A percentile compares a stretch with the other conserved stretches of the same genome.
These are phyloP conservation scores for Thyridium curvatum DNA, from an alignment of 2,329 filamentous ascomycete genomes.

Conservation along the genomic window DNA sequence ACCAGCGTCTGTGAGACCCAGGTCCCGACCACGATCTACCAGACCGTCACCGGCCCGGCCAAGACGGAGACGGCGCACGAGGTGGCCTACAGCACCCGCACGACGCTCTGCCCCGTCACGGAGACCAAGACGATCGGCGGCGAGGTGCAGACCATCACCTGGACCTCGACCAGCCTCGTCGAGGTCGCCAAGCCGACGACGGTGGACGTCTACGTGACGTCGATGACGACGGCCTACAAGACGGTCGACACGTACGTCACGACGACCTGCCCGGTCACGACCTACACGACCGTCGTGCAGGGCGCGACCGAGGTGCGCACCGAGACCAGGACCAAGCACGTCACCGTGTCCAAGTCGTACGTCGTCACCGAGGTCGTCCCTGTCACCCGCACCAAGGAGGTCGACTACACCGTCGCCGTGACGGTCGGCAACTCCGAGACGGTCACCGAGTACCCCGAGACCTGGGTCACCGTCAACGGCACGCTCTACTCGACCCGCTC, in stretches of 20 bases:
- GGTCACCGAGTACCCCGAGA: slow-evolving; percentile 24
- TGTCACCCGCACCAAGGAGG: slow-evolving; percentile 29
- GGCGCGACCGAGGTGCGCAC: slow-evolving; percentile 34
- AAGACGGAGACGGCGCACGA: slow-evolving; percentile 29
- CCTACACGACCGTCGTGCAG: slow-evolving; percentile 34
- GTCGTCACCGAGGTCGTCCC: slow-evolving; percentile 31
- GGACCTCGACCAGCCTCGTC: slow-evolving; percentile 30
- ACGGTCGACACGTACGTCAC: slow-evolving; percentile 14
- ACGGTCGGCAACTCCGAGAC: slow-evolving; percentile 22
- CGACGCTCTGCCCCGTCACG: slow-evolving; percentile 37
- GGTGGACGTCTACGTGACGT: slow-evolving; percentile 25
- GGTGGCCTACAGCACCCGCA: slow-evolving; percentile 34
- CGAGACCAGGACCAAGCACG: slow-evolving; percentile 33
- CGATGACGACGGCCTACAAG: not conserved
- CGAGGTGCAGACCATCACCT: slow-evolving; percentile 29
- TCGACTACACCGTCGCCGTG: slow-evolving; percentile 34
- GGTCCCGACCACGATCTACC: slow-evolving; percentile 17
- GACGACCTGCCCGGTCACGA: slow-evolving; percentile 30
- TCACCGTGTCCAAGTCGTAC: slow-evolving; percentile 27
- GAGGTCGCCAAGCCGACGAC: slow-evolving; percentile 22
- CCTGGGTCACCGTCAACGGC: slow-evolving; percentile 21
- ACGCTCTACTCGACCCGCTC: slow-evolving; percentile 16
- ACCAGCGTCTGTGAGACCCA: slow-evolving; percentile 31
- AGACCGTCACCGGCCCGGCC: slow-evolving; percentile 25
- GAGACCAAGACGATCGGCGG: slow-evolving; percentile 36